A percentile compares a stretch with the other conserved stretches of the same genome.
Evolutionary conservation across 192 early-diverging fungal species (phyloP).

Genomic region (Pilobolus umbonatus): DNA sequence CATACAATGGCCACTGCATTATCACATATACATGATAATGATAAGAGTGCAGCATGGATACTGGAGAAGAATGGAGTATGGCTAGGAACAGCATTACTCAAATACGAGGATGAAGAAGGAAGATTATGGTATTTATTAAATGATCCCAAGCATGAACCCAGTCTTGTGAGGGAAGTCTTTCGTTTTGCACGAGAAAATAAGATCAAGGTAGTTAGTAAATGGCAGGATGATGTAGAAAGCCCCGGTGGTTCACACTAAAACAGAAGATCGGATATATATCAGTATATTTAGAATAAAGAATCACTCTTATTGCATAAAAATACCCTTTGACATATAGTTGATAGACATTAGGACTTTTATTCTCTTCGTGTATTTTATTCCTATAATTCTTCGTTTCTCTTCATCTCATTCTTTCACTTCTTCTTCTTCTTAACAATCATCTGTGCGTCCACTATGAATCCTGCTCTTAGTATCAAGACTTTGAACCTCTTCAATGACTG

Average conservation of each 20-base stretch:
- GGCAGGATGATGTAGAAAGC: conserved; percentile 5
- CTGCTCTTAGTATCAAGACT: conserved; percentile 4
- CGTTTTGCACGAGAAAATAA: conserved; percentile 17
- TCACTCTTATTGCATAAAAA: too few relatives aligned
- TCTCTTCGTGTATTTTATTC: background rate
- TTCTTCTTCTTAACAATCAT: conserved; percentile 2
- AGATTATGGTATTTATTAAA: conserved; percentile 9
- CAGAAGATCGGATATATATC: background rate
- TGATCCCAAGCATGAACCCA: background rate
- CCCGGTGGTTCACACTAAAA: conserved; percentile 8
- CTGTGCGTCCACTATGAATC: background rate
- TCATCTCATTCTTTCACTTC: conserved; percentile 5
- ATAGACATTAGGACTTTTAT: too few relatives aligned
- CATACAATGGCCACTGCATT: background rate
- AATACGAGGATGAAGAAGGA: conserved; percentile 8
- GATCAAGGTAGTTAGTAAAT: conserved; percentile 20
- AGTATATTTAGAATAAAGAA: too few relatives aligned
- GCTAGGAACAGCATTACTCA: conserved; percentile 6
- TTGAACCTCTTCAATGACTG: background rate
- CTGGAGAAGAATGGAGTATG: conserved; percentile 1
- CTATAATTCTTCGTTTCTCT: conserved; percentile 7
- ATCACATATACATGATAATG: background rate
- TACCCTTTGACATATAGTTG: too few relatives aligned
- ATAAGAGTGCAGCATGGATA: conserved; percentile 20
- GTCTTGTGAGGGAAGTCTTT: conserved; percentile 21